Conservation (phyloP, 108 stramenopile species). For the Cylindrotheca closterium region DNA sequence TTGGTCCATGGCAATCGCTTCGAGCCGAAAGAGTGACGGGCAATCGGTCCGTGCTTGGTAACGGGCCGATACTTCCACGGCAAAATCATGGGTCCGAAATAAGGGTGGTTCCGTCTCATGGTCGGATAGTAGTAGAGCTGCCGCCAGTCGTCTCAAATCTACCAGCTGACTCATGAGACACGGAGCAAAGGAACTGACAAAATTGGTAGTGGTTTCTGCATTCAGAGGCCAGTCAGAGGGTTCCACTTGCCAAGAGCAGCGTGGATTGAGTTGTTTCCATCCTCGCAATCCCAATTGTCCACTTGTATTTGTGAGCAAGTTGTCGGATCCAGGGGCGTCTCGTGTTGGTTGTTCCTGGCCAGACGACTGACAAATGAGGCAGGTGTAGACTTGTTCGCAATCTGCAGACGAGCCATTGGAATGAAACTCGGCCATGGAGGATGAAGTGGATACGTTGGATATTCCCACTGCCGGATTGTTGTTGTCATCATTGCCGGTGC, state of each 20-base stretch:
- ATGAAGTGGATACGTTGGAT: no score
- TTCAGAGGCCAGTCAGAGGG: constrained; percentile 37
- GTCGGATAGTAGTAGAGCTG: neutral
- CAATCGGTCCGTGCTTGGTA: constrained; percentile 70
- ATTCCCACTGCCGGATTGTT: no score
- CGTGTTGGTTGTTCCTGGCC: neutral
- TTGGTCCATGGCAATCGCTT: constrained; percentile 27
- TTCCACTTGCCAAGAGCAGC: constrained; percentile 41
- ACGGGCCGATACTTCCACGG: constrained; percentile 56
- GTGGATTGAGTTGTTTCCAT: constrained; percentile 29
- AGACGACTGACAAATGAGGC: constrained; percentile 40
- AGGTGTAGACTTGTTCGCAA: constrained; percentile 67
- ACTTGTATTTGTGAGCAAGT: constrained; percentile 63
- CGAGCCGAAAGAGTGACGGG: constrained; percentile 57
- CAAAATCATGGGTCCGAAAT: neutral
- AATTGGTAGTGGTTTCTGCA: constrained; percentile 43
- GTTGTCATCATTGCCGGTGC: neutral
- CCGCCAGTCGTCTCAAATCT: no score
- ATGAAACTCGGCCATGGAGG: no score
- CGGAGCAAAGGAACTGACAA: constrained; percentile 50
- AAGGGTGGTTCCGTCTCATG: neutral
- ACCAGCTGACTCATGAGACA: constrained; percentile 55
- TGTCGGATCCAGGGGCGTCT: constrained; percentile 44
- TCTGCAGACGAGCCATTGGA: constrained; percentile 47
- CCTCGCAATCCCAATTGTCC: constrained; percentile 43